These are phyloP conservation scores for Ambrosiella cleistominuta DNA, from an alignment of 2,329 filamentous ascomycete genomes.

Conservation along the genomic window DNA sequence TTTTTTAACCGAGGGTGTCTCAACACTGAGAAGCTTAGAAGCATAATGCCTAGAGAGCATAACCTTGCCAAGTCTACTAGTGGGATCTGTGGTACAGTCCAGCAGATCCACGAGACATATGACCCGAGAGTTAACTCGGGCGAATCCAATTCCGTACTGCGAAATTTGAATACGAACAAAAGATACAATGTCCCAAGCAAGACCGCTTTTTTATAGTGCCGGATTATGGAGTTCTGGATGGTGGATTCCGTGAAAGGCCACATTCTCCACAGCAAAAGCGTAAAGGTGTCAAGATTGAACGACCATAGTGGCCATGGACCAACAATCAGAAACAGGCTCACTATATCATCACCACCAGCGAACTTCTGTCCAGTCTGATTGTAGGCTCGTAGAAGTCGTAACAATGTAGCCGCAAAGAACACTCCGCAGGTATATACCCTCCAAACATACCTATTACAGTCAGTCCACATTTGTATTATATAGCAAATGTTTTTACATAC, in stretches of 20 bases:
- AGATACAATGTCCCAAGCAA: conserved; percentile 24
- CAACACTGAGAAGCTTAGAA: conserved; percentile 4
- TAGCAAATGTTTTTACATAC: conserved; percentile 17
- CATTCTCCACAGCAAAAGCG: conserved; percentile 26
- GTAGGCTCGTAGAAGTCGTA: conserved; percentile 61
- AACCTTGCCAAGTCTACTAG: conserved; percentile 15
- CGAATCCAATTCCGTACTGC: conserved; percentile 73
- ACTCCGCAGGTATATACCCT: conserved; percentile 14
- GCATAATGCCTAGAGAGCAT: conserved; percentile 23
- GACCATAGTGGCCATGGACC: conserved; percentile 56
- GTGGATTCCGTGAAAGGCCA: neutral
- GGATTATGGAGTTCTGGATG: neutral
- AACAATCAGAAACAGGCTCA: conserved; percentile 47
- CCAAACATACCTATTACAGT: neutral
- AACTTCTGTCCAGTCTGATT: conserved; percentile 97
- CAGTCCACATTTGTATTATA: neutral
- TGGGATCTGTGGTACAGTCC: neutral
- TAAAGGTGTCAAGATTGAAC: conserved; percentile 52
- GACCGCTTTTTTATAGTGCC: conserved; percentile 13
- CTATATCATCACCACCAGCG: conserved; percentile 76
- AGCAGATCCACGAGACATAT: conserved; percentile 23
- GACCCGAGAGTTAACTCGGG: conserved; percentile 48
- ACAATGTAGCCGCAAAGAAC: conserved; percentile 30
- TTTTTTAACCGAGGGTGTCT: neutral
- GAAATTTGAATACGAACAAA: conserved; percentile 72